Base-by-base conservation (phyloP, 768 basidiomycete species). In the Russula sp. region DNA sequence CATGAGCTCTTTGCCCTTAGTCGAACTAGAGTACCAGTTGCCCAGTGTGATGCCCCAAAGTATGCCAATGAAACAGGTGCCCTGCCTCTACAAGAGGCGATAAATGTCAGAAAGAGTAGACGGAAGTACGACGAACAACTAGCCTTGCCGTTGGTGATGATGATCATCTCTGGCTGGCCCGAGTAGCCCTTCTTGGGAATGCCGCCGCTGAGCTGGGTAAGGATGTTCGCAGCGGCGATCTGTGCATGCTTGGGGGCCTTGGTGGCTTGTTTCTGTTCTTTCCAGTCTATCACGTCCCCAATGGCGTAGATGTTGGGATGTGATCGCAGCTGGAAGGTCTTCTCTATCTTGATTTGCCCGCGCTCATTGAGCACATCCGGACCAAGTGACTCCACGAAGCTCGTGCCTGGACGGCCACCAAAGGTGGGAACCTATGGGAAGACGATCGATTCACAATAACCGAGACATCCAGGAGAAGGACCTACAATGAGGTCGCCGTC, bases 211-310 rank as follows among this genome's bases (percentile, higher is more conserved):
- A 85, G 71, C 55, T 80, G 68, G 35, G 72, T 70, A 0, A 82
- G 36, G 13, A 86, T 70, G 60, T 89, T 88, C 35, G 75, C 71
- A 3, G 73, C 75, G 41, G 83, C 73, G 42, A 86, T 61, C 2
- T 67, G 45, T 3, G 69, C 71, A 58, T 88, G 87, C 6, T 66
- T 67, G 1, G 50, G 25, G 0, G 73, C 74, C 69, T 88, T 87
- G 18, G 72, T 75, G 0, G 72, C 72, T 66, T 81, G 84, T 66
- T 87, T 87, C 70, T 87, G 82, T 70, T 87, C 87, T 0, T 72
- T 59, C 75, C 80, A 83, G 41, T 85, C 82, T 62, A 84, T 79
- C 60, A 84, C 77, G 67, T 90, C 87, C 1, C 87, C 87, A 2
- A 73, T 76, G 0, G 87, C 88, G 59, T 85, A 88, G 14, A 89